phyloP scores from a whole-genome alignment of 768 basidiomycete species.

The Lactarius hatsudake region DNA sequence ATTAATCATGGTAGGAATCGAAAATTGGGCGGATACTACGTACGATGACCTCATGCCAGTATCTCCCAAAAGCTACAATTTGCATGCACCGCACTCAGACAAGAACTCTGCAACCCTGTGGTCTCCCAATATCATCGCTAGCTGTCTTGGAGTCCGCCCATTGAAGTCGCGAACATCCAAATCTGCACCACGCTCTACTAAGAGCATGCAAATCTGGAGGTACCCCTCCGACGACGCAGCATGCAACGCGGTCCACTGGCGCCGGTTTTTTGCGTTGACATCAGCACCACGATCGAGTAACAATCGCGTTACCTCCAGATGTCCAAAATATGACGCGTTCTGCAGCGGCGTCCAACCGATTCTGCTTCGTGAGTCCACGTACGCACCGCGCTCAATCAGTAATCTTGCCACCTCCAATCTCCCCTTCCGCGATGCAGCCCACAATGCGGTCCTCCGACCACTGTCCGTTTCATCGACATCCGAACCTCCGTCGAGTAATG shows the following conservation, averaged over 20 bases:
- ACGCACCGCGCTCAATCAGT: neutral
- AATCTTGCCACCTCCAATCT: neutral
- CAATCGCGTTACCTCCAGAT: neutral
- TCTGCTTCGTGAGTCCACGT: neutral
- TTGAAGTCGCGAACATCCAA: neutral
- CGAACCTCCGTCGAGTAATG: too few relatives aligned
- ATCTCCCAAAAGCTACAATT: too few relatives aligned
- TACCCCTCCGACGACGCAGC: neutral
- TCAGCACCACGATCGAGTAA: constrained; percentile 2
- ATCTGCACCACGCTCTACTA: neutral
- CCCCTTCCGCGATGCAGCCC: neutral
- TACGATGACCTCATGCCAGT: too few relatives aligned
- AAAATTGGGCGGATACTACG: too few relatives aligned
- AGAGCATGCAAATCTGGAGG: neutral
- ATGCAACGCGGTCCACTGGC: neutral
- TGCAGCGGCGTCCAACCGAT: neutral
- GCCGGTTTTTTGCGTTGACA: neutral
- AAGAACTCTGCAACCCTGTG: neutral
- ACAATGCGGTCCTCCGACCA: neutral
- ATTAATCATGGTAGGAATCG: too few relatives aligned
- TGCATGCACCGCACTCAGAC: neutral
- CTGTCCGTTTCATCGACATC: neutral
- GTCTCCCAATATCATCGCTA: neutral
- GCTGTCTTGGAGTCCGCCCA: neutral
- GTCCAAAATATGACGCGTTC: neutral